Percentiles rank a stretch among this genome's conserved stretches.
phyloP scores from a whole-genome alignment of 2,329 filamentous ascomycete genomes.

The Pestalotiopsis sp. region DNA sequence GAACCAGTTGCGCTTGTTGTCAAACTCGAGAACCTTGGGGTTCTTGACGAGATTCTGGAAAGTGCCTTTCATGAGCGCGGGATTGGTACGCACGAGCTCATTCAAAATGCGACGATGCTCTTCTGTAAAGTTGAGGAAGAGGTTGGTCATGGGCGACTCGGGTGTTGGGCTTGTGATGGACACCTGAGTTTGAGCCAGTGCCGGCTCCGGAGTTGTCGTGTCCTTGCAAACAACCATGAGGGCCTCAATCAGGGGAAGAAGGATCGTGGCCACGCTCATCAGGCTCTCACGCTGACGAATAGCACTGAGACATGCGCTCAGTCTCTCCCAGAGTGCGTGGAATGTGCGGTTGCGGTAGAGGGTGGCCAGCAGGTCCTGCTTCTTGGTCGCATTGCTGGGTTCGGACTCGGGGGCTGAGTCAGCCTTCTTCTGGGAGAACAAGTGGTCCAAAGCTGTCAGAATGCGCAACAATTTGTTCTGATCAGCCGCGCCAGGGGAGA shows the following conservation, averaged over 20 bases:
- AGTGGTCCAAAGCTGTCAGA: conserved; percentile 89
- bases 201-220: conserved; percentile 73
- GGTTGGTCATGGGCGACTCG: conserved; percentile 79
- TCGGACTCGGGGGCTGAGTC: conserved; percentile 48
- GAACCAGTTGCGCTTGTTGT: conserved; percentile 99
- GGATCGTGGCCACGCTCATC: conserved; percentile 94
- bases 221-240: conserved; percentile 99
- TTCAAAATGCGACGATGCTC: conserved; percentile 98
- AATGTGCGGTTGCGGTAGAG: conserved; percentile 93
- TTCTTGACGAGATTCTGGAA: conserved; percentile 97
- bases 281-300: conserved; percentile 93
- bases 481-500: conserved; percentile 93
- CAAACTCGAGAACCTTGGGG: conserved; percentile 97
- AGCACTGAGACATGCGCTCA: conserved; percentile 84
- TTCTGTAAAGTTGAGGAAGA: conserved; percentile 98
- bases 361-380: conserved; percentile 82
- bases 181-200: conserved; percentile 57
- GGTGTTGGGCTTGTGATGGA: conserved; percentile 76
- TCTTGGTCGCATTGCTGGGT: conserved; percentile 60
- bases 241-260: conserved; percentile 91
- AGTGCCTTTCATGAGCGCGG: conserved; percentile 97
- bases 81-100: conserved; percentile 94
- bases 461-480: conserved; percentile 95
- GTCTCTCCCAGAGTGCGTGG: conserved; percentile 85
- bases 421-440: conserved; percentile 80